Conservation (phyloP, 371 early-diverging fungal species). For the Gilbertella persicaria region DNA sequence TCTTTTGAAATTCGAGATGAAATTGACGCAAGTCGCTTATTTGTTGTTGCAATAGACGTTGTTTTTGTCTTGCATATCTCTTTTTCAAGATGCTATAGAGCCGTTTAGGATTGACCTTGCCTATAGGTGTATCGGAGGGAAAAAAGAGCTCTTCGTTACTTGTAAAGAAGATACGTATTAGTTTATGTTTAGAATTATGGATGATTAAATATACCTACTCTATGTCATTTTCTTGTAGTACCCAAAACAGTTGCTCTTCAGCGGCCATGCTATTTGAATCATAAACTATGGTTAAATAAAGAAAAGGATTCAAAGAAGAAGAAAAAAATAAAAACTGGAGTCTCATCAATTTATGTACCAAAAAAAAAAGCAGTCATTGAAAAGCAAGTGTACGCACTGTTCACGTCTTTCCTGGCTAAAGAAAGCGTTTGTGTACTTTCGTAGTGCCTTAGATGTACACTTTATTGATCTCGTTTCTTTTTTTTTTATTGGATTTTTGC, state of each 20-base stretch:
- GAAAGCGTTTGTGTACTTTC: too few species aligned
- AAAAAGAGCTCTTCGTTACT: slow-evolving; percentile 9
- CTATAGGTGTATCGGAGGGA: slow-evolving; percentile 16
- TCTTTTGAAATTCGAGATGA: slow-evolving; percentile 6
- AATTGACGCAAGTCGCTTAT: slow-evolving; percentile 7
- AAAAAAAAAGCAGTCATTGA: neutral
- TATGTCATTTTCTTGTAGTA: slow-evolving; percentile 4
- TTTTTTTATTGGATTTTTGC: too few species aligned
- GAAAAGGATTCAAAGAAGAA: neutral
- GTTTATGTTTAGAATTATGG: neutral
- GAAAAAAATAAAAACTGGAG: neutral
- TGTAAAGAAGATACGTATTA: neutral
- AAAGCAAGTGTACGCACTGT: too few species aligned
- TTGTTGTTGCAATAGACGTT: slow-evolving; percentile 7
- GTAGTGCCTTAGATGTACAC: too few species aligned
- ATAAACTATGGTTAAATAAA: neutral
- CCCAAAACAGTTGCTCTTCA: slow-evolving; percentile 2
- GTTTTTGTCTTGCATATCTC: slow-evolving; percentile 6
- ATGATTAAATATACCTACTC: neutral
- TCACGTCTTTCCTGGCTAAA: too few species aligned
- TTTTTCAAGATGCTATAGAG: neutral
- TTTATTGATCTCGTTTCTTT: too few species aligned
- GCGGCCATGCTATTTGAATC: neutral
- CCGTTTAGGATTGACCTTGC: slow-evolving; percentile 1
- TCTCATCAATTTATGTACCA: too few species aligned